Percentiles rank a stretch among this genome's conserved stretches.
These are phyloP conservation scores for Leavenworthia alabamica DNA, from an alignment of 345 rosid genomes.

Conservation along the genomic window DNA sequence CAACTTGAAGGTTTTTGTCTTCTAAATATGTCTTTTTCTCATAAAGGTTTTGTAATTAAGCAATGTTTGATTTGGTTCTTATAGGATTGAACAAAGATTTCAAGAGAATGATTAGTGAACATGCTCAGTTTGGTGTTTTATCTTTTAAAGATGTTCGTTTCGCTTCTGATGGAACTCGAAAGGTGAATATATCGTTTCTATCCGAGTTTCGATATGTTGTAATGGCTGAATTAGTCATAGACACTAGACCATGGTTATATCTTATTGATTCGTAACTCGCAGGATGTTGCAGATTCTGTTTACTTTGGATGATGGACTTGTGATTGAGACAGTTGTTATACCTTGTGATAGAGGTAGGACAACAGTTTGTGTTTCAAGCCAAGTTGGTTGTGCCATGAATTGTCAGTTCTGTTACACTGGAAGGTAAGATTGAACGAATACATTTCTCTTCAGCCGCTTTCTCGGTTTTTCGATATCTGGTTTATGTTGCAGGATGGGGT, in stretches of 20 bases:
- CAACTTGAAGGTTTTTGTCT: conserved; percentile 62
- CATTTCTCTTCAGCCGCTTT: neutral
- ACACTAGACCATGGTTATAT: neutral
- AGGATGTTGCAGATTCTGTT: conserved; percentile 92
- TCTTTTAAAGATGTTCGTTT: conserved; percentile 56
- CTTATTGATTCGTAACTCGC: conserved; percentile 42
- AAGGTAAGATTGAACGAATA: conserved; percentile 39
- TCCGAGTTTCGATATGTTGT: neutral
- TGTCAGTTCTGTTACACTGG: conserved; percentile 97
- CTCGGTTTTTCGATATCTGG: neutral
- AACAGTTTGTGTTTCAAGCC: conserved; percentile 91
- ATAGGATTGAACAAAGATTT: conserved; percentile 83
- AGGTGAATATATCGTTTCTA: conserved; percentile 43
- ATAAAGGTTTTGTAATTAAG: neutral
- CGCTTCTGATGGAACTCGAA: conserved; percentile 81
- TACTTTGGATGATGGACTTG: conserved; percentile 66
- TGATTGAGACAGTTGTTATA: conserved; percentile 75
- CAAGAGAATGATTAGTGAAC: conserved; percentile 61
- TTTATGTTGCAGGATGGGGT: conserved; percentile 58
- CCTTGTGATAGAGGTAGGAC: conserved; percentile 84
- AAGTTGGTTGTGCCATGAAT: conserved; percentile 93
- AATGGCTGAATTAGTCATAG: neutral
- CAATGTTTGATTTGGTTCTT: neutral
- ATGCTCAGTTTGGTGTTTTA: conserved; percentile 60
- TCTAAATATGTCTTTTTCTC: neutral